Evolutionary conservation across 805 yeast genomes (phyloP), one percentile per base, ranked within the genome.

Genomic region (Blastobotrys americana): DNA sequence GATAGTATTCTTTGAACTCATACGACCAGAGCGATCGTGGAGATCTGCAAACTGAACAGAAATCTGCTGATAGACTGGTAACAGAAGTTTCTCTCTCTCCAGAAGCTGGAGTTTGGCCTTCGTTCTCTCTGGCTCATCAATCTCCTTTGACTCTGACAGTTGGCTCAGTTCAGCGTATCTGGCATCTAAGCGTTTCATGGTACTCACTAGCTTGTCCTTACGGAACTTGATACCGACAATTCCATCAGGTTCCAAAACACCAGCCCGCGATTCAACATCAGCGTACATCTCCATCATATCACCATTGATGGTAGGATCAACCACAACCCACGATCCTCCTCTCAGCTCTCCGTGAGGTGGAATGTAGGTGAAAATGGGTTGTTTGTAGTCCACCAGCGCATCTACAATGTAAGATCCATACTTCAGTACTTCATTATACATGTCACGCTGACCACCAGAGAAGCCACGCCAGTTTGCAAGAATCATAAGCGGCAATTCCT

Each of bases 261-360:
- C 97, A 34, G 88, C 98, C 65, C 99, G 79, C 8, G 97, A 76
- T 44, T 93, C 93, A 41, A 78, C 82, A 66, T 94, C 98, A 18
- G 97, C 97, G 59, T 90, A 93, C 97, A 93, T 90, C 71, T 93
- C 99, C 96, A 93, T 94, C 85, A 86, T 86, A 51, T 89, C 97
- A 39, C 84, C 68, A 67, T 94, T 93, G 71, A 93, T 93, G 41
- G 97, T 86, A 53, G 98, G 97, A 68, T 93, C 99, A 63, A 93
- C 96, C 55, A 93, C 99, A 45, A 94, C 99, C 99, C 99, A 93
- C 20, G 98, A 90, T 65, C 99, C 99, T 73, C 99, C 99, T 77
- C 99, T 84, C 56, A 93, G 76, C 69, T 93, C 99, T 66, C 97
- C 98, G 55, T 84, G 79, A 47, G 99, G 99, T 42, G 99, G 98